These are phyloP conservation scores for Leptomonas seymouri DNA, from an alignment of 208 protist species.

Conservation along the genomic window DNA sequence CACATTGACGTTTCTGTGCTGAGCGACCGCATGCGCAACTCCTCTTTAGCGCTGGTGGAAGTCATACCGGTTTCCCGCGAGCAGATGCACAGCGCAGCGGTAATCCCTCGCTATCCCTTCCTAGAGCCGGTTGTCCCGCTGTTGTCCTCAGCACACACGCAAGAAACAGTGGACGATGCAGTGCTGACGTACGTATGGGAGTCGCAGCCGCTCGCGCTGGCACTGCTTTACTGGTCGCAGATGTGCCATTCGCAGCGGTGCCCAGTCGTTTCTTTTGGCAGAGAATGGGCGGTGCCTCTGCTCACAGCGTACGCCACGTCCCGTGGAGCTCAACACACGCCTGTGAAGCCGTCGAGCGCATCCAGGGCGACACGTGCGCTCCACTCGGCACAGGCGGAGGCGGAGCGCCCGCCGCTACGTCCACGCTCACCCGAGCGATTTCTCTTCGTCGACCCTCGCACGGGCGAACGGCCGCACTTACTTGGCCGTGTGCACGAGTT, in stretches of 20 bases:
- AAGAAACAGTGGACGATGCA: constrained; percentile 11
- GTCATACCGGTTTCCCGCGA: not conserved
- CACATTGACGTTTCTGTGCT: not conserved
- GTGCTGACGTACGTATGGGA: not conserved
- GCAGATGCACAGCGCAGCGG: not conserved
- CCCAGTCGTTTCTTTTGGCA: constrained; percentile 19
- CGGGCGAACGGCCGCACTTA: not conserved
- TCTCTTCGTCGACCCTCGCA: not conserved
- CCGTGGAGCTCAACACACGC: not conserved
- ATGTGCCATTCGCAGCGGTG: constrained; percentile 20
- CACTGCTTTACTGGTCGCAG: constrained; percentile 26
- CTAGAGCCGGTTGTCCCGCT: constrained; percentile 5
- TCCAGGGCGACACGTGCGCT: too few species aligned
- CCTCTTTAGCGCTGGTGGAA: not conserved
- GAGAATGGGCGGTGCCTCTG: constrained; percentile 17
- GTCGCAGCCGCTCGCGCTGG: constrained; percentile 10
- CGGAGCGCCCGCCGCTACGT: too few species aligned
- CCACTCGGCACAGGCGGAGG: too few species aligned
- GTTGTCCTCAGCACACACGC: not conserved
- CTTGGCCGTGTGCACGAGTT: constrained; percentile 6
- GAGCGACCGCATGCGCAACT: not conserved
- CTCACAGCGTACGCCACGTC: constrained; percentile 8
- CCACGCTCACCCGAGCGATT: too few species aligned
- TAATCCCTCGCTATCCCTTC: constrained; percentile 5
- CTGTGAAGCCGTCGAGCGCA: not conserved